phyloP scores from a whole-genome alignment of 352 stramenopile species.

The Phytopythium oedochilum region DNA sequence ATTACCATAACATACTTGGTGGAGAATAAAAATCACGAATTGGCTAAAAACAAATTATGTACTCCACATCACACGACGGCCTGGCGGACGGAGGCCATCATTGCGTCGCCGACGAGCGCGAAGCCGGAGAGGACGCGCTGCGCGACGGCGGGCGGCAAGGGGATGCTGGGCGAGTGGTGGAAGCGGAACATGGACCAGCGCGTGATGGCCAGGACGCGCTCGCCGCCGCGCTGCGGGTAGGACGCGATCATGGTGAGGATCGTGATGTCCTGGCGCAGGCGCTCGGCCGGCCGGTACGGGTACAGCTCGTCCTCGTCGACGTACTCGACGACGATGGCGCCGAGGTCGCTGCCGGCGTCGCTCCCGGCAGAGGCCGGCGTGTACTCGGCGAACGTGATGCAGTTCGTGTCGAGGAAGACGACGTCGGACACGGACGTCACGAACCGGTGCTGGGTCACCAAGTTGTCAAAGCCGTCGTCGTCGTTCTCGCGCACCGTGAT shows the following conservation, averaged over 20 bases:
- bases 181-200: constrained; percentile 5
- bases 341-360: constrained; percentile 18
- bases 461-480: constrained; percentile 22
- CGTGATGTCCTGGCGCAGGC: constrained; percentile 31
- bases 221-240: constrained; percentile 1
- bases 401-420: constrained; percentile 37
- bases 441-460: constrained; percentile 31
- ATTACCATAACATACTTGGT: no score
- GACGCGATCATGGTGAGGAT: constrained; percentile 18
- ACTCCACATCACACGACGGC: no score
- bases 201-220: constrained; percentile 3
- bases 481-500: constrained; percentile 50
- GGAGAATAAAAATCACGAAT: no score
- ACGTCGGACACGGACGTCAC: constrained; percentile 22
- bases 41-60: no score
- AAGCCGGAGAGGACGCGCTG: background rate
- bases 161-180: background rate
- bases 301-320: constrained; percentile 39
- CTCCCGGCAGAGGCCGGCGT: constrained; percentile 4
- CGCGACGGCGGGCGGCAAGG: background rate
- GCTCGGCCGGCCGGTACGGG: constrained; percentile 26
- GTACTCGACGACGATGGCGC: constrained; percentile 25
- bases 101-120: background rate
- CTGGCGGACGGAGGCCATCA: background rate
- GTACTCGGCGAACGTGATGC: constrained; percentile 32